Conservation (phyloP, 345 rosid species). For the Tarenaya hassleriana region DNA sequence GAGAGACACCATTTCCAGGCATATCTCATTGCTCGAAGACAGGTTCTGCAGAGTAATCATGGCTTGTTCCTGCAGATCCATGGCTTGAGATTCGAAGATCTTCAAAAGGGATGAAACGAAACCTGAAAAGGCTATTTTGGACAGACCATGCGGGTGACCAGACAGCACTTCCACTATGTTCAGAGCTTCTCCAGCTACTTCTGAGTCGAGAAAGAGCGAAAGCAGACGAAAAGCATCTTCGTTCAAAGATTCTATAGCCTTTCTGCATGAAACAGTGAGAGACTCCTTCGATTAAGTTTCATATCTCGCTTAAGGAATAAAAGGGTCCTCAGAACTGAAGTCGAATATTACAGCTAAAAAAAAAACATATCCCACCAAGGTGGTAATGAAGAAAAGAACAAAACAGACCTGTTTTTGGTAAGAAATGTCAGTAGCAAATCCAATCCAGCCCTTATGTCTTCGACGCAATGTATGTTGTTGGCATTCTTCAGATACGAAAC, state of each 20-base stretch:
- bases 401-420: constrained; percentile 38
- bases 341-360: constrained; percentile 21
- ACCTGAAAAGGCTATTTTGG: constrained; percentile 45
- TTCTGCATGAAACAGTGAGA: constrained; percentile 39
- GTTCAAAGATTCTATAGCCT: constrained; percentile 31
- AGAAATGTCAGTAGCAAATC: constrained; percentile 42
- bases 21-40: constrained; percentile 40
- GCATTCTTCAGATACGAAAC: constrained; percentile 48
- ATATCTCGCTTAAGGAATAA: no score
- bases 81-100: constrained; percentile 36
- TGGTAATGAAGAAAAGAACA: not conserved
- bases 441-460: constrained; percentile 43
- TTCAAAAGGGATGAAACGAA: constrained; percentile 40
- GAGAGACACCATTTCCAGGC: constrained; percentile 23
- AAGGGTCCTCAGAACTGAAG: constrained; percentile 24
- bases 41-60: constrained; percentile 49
- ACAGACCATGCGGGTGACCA: constrained; percentile 27
- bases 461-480: constrained; percentile 23
- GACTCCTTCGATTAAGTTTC: constrained; percentile 3
- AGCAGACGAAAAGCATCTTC: constrained; percentile 46
- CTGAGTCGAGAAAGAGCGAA: constrained; percentile 47
- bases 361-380: not conserved
- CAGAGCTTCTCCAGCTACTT: constrained; percentile 45
- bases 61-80: constrained; percentile 44
- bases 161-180: constrained; percentile 54